Base-by-base conservation (phyloP, 2,329 filamentous ascomycete species). In the Fusarium caatingaense region DNA sequence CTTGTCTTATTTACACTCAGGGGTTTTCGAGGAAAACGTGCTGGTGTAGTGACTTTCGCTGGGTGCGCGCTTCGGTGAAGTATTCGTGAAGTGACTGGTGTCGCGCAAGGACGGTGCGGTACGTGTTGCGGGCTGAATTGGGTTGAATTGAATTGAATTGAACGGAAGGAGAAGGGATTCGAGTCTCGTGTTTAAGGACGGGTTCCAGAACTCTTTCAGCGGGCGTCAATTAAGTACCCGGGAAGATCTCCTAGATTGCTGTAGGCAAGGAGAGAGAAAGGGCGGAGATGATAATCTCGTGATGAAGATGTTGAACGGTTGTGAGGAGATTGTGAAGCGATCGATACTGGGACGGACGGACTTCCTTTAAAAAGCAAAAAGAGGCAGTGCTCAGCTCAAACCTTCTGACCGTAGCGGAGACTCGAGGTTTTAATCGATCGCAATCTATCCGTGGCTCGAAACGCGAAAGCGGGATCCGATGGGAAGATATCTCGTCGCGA, bases 1-100 rank as follows among this genome's bases (percentile, higher is more conserved):
- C 45, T 70, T 82, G 83, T 82, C 81, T 76, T 93, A 93, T 93
- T 87, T 94, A 94, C 92, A 94, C 93, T 75, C 92, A 89, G 87
- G 85, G 88, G 87, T 89, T 87, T 89, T 91, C 92, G 91, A 87
- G 85, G 91, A 94, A 94, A 95, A 94, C 91, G 90, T 92, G 93
- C 91, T 93, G 92, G 91, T 94, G 92, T 84, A 88, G 85, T 87
- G 86, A 82, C 80, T 83, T 68, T 74, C 78, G 70, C 47, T 78
- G 77, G 78, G 73, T 80, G 79, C 80, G 80, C 76, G 79, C 79
- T 81, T 80, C 81, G 82, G 78, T 74, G 78, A 75, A 79, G 76
- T 75, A 76, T 74, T 78, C 78, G 79, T 80, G 80, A 80, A 79
- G 78, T 80, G 79, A 77, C 73, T 77, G 72, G 66, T 77, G 74